These are phyloP conservation scores for Mesotaenium endlicherianum DNA, from an alignment of 139 green algal genomes.

Conservation along the genomic window DNA sequence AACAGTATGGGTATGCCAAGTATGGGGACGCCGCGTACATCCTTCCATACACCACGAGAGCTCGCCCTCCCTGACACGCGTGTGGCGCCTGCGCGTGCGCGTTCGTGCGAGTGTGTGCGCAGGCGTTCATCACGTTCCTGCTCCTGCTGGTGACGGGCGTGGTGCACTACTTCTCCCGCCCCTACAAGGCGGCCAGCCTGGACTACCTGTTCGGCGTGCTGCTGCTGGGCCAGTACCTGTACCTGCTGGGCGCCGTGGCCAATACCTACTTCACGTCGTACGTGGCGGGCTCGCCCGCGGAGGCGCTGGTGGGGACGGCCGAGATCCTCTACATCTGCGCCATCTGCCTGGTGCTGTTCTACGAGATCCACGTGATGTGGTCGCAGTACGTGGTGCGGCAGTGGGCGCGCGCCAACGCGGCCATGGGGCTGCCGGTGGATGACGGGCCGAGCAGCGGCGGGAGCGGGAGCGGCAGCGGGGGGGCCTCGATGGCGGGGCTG, in stretches of 20 bases:
- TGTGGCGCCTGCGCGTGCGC: too few species aligned
- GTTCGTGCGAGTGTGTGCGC: too few species aligned
- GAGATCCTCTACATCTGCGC: not conserved
- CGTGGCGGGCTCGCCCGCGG: not conserved
- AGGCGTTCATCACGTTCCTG: slow-evolving; percentile 5
- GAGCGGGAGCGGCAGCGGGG: not conserved
- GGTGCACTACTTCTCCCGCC: slow-evolving; percentile 3
- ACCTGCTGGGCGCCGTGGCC: not conserved
- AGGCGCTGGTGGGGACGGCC: not conserved
- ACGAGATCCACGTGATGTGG: not conserved
- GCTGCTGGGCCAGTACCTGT: slow-evolving; percentile 1
- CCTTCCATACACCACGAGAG: too few species aligned
- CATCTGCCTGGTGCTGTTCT: not conserved
- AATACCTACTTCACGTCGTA: slow-evolving; percentile 2
- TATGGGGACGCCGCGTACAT: too few species aligned
- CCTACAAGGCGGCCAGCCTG: not conserved
- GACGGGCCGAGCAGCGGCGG: too few species aligned
- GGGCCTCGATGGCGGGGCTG: too few species aligned
- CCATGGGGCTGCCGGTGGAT: not conserved
- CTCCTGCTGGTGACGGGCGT: not conserved
- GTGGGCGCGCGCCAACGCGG: slow-evolving; percentile 1
- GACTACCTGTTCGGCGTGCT: not conserved
- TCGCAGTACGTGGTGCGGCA: not conserved
- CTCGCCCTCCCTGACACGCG: too few species aligned
- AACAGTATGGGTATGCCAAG: too few species aligned